phyloP scores from a whole-genome alignment of 2,329 filamentous ascomycete species.

The Beauveria bassiana region DNA sequence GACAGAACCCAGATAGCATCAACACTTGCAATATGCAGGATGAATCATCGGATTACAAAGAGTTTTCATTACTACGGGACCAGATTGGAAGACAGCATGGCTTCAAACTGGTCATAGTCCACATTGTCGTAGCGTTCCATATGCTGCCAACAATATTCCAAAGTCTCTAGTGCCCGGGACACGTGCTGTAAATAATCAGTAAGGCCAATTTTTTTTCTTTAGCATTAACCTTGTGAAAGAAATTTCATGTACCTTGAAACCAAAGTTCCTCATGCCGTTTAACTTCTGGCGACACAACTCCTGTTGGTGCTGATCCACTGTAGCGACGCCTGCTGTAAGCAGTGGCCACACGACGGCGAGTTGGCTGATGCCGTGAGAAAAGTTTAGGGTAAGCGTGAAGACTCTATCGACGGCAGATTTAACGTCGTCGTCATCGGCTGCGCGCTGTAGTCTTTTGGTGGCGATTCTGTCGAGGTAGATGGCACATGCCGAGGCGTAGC shows the following conservation, averaged over 20 bases:
- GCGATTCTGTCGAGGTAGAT: constrained; percentile 13
- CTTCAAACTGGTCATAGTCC: constrained; percentile 12
- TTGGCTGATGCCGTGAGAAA: constrained; percentile 10
- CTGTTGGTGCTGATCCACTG: neutral
- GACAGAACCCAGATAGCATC: neutral
- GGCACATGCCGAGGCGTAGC: constrained; percentile 12
- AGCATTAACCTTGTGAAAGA: too few relatives aligned
- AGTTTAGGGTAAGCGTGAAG: constrained; percentile 5
- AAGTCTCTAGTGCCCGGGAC: constrained; percentile 11
- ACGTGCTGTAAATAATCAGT: constrained; percentile 9
- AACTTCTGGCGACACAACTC: neutral
- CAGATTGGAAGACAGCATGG: constrained; percentile 12
- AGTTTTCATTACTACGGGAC: neutral
- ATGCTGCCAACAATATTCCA: constrained; percentile 12
- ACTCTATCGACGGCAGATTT: neutral
- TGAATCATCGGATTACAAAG: neutral
- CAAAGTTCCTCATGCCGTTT: neutral
- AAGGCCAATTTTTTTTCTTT: too few relatives aligned
- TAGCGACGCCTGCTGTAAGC: neutral
- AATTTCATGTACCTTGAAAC: neutral
- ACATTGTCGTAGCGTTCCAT: constrained; percentile 1
- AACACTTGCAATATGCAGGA: neutral
- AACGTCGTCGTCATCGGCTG: neutral
- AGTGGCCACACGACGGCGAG: constrained; percentile 1
- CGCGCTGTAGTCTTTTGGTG: constrained; percentile 1